Evolutionary conservation across 1,284 basidiomycete genomes (phyloP).

Genomic region (Puccinia coronata): DNA sequence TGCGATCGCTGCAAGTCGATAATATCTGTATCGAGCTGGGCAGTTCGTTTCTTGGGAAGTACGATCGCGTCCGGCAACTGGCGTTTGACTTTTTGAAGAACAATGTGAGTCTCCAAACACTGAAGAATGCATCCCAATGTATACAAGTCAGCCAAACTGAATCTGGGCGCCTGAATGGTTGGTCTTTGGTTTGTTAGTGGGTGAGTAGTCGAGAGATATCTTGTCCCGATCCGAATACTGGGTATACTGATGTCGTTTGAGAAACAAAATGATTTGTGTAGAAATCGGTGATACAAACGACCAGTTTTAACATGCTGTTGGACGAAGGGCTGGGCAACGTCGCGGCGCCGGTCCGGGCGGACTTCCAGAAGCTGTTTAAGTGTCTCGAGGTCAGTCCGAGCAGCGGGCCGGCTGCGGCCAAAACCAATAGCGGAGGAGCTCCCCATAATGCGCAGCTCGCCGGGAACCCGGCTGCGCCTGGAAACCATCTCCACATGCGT

Average conservation of each 20-base stretch:
- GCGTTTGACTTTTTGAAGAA: slow-evolving; percentile 39
- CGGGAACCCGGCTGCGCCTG: background rate
- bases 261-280: background rate
- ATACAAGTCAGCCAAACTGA: background rate
- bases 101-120: slow-evolving; percentile 29
- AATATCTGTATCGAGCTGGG: slow-evolving; percentile 40
- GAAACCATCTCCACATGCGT: background rate
- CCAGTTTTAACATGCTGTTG: slow-evolving; percentile 22
- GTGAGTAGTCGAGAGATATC: slow-evolving; percentile 15
- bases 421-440: background rate
- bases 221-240: background rate
- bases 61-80: slow-evolving; percentile 29
- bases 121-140: background rate
- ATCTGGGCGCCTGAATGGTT: background rate
- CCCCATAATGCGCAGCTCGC: background rate
- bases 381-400: slow-evolving; percentile 18
- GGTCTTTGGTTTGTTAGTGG: slow-evolving; percentile 17
- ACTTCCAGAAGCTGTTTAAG: slow-evolving; percentile 38
- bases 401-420: background rate
- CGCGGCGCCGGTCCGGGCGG: slow-evolving; percentile 1
- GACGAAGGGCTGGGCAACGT: slow-evolving; percentile 39
- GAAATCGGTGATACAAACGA: slow-evolving; percentile 26
- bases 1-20: slow-evolving; percentile 31
- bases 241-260: background rate
- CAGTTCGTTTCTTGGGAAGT: slow-evolving; percentile 47